Conservation (phyloP, 2,329 filamentous ascomycete species). For the Aspergillus clavatus region DNA sequence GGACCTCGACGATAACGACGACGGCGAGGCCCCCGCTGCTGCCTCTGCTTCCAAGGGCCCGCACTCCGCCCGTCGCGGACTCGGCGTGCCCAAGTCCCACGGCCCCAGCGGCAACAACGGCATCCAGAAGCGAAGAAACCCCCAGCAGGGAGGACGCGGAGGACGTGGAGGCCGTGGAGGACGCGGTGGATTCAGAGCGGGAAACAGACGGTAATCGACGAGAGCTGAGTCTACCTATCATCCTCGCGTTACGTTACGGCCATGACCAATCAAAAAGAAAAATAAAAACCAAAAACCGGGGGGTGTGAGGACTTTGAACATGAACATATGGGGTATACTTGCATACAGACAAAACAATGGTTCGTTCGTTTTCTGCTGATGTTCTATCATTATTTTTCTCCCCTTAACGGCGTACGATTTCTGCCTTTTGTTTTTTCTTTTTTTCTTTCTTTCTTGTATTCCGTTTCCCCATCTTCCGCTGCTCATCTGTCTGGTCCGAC, state of each 20-base stretch:
- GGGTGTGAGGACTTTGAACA: background rate
- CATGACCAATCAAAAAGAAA: background rate
- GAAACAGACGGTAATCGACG: conserved; percentile 6
- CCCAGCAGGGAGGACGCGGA: conserved; percentile 7
- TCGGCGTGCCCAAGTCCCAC: conserved; percentile 27
- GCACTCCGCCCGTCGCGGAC: conserved; percentile 17
- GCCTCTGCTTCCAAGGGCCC: conserved; percentile 6
- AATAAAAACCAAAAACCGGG: background rate
- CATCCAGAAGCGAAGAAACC: conserved; percentile 21
- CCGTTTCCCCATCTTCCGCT: background rate
- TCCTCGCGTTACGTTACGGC: no score
- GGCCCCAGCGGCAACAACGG: conserved; percentile 20
- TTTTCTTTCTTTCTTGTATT: background rate
- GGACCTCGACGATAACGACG: conserved; percentile 34
- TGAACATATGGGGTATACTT: background rate
- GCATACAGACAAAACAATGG: background rate
- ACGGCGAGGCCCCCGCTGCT: conserved; percentile 8
- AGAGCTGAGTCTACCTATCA: no score
- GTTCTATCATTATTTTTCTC: background rate
- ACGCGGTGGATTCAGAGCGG: conserved; percentile 13
- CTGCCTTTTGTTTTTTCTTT: background rate
- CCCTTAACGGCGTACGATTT: background rate
- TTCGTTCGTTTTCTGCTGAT: no score
- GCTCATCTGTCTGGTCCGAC: background rate
- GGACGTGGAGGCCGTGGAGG: conserved; percentile 15